Evolutionary conservation across 257 asterid genomes (phyloP).

Genomic region (Jasminum sambac): DNA sequence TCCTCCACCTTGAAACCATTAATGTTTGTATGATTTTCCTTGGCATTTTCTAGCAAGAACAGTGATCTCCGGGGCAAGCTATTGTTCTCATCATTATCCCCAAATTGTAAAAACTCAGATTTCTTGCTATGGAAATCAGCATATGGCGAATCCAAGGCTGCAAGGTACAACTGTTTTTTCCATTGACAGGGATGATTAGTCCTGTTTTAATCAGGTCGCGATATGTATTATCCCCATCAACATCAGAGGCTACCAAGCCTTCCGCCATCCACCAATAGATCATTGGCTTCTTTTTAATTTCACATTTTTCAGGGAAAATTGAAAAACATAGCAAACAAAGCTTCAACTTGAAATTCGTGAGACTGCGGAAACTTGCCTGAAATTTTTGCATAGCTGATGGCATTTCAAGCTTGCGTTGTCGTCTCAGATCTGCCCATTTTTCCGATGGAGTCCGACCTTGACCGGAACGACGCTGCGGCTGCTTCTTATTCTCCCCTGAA

Average conservation of each 20-base stretch:
- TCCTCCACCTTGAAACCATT: conserved; percentile 3
- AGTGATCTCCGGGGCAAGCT: conserved; percentile 39
- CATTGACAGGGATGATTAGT: conserved; percentile 38
- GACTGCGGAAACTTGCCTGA: no score
- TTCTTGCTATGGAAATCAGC: conserved; percentile 32
- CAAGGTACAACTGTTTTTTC: conserved; percentile 27
- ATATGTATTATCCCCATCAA: conserved; percentile 9
- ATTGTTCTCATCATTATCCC: conserved; percentile 25
- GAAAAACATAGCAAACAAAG: conserved; percentile 47
- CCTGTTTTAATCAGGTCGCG: conserved; percentile 28
- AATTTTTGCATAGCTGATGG: no score
- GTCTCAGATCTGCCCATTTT: no score
- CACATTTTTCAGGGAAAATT: conserved; percentile 36
- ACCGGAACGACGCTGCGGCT: no score
- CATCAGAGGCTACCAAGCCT: conserved; percentile 33
- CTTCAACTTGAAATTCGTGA: conserved; percentile 12
- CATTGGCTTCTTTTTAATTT: conserved; percentile 48
- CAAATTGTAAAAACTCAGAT: conserved; percentile 36
- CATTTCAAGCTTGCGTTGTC: no score
- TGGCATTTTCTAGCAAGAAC: neutral
- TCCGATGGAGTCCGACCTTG: no score
- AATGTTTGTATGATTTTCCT: conserved; percentile 3
- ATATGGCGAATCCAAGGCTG: conserved; percentile 37
- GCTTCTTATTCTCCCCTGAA: no score
- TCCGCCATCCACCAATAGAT: conserved; percentile 51